Evolutionary conservation across 1,284 basidiomycete species (phyloP).

Genomic region (Fistulinella staudtii): DNA sequence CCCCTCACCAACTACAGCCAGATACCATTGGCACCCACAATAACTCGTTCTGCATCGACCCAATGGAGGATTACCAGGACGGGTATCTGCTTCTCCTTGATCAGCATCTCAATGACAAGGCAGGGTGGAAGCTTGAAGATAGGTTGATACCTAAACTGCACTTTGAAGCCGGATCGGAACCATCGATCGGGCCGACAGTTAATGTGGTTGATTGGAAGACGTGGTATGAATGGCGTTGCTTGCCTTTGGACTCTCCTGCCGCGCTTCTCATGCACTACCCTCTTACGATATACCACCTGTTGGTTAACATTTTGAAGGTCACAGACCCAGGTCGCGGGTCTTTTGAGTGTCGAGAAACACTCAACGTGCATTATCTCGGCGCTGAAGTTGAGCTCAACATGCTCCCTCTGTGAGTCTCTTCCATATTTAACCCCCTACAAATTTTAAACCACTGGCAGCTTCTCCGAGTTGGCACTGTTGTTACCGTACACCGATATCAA

Average conservation of each 20-base stretch:
- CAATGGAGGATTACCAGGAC: constrained; percentile 25
- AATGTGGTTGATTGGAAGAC: constrained; percentile 36
- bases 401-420: constrained; percentile 37
- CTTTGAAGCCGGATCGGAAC: constrained; percentile 27
- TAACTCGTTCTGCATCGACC: constrained; percentile 5
- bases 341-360: constrained; percentile 20
- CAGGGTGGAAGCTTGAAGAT: constrained; percentile 39
- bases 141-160: constrained; percentile 32
- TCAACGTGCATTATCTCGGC: constrained; percentile 37
- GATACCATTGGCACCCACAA: constrained; percentile 2
- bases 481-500: constrained; percentile 41
- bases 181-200: constrained; percentile 21
- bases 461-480: constrained; percentile 40
- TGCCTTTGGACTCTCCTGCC: constrained; percentile 39
- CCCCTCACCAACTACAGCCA: constrained; percentile 29
- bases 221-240: constrained; percentile 40
- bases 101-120: constrained; percentile 31
- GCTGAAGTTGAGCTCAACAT: constrained; percentile 43
- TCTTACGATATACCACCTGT: constrained; percentile 36
- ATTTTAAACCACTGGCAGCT: constrained; percentile 25
- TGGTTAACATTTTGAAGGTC: constrained; percentile 34
- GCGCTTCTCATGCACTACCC: constrained; percentile 41
- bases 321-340: constrained; percentile 26
- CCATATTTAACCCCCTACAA: not conserved
- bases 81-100: constrained; percentile 33